phyloP scores from a whole-genome alignment of 306 rosid species.

The Biancaea sappan region DNA sequence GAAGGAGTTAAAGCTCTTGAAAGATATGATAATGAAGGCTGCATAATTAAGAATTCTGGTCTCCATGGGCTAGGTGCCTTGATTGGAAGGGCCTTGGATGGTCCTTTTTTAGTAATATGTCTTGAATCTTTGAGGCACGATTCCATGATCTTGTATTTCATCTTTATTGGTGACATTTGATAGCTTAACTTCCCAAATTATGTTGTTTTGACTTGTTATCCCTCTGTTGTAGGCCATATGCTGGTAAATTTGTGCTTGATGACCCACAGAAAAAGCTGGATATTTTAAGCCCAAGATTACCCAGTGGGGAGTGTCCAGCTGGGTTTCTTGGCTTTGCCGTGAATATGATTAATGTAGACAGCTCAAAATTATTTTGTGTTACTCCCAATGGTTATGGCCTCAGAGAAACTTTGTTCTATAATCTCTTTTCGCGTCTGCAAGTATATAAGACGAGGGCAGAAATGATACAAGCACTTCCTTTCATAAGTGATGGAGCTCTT shows the following conservation, averaged over 20 bases:
- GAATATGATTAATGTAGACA: slow-evolving; percentile 72
- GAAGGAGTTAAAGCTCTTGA: slow-evolving; percentile 85
- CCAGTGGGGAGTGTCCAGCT: slow-evolving; percentile 72
- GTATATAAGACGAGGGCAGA: slow-evolving; percentile 80
- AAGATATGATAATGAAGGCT: slow-evolving; percentile 63
- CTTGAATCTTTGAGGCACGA: slow-evolving; percentile 75
- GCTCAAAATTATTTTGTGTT: slow-evolving; percentile 54
- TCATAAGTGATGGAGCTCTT: slow-evolving; percentile 81
- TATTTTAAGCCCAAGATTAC: slow-evolving; percentile 75
- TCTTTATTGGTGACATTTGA: slow-evolving; percentile 30
- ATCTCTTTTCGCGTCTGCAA: slow-evolving; percentile 80
- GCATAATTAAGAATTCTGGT: slow-evolving; percentile 56
- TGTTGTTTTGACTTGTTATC: not conserved
- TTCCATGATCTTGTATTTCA: slow-evolving; percentile 35
- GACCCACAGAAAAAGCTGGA: slow-evolving; percentile 79
- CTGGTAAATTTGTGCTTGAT: slow-evolving; percentile 60
- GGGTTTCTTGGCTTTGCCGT: slow-evolving; percentile 92
- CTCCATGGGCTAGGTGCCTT: slow-evolving; percentile 73
- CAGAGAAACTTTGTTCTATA: slow-evolving; percentile 75
- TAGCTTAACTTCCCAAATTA: slow-evolving; percentile 24
- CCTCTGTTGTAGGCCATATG: slow-evolving; percentile 57
- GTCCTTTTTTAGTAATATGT: slow-evolving; percentile 72
- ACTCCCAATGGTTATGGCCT: slow-evolving; percentile 75
- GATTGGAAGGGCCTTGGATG: slow-evolving; percentile 74
- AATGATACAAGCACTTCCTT: slow-evolving; percentile 76